Conservation (phyloP, 1,284 basidiomycete species). For the Afroboletus lepidellus region DNA sequence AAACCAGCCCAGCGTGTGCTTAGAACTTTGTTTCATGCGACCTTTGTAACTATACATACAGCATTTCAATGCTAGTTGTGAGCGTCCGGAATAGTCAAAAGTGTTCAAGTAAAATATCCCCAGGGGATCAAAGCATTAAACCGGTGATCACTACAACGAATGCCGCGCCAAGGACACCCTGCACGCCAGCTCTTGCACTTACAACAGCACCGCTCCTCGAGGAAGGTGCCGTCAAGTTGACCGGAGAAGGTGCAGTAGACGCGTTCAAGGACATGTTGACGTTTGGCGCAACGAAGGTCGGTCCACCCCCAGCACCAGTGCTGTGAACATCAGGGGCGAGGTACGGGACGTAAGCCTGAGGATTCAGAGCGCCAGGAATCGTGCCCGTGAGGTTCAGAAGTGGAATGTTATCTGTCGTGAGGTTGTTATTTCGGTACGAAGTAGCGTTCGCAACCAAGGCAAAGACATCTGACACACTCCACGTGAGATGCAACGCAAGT, state of each 20-base stretch:
- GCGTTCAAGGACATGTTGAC: conserved; percentile 38
- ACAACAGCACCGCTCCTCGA: conserved; percentile 2
- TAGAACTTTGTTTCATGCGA: too few relatives aligned
- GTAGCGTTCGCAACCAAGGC: conserved; percentile 42
- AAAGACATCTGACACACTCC: conserved; percentile 44
- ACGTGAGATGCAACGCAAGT: background rate
- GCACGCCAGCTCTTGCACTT: conserved; percentile 2
- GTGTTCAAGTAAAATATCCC: background rate
- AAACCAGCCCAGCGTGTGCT: too few relatives aligned
- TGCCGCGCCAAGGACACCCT: conserved; percentile 13
- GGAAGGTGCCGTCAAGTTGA: conserved; percentile 39
- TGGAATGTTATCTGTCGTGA: conserved; percentile 28
- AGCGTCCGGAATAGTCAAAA: background rate
- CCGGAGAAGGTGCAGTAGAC: conserved; percentile 36
- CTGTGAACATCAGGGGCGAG: conserved; percentile 37
- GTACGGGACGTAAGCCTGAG: conserved; percentile 40
- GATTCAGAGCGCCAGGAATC: conserved; percentile 36
- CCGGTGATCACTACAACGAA: conserved; percentile 5
- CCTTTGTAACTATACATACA: too few relatives aligned
- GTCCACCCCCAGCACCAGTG: conserved; percentile 40
- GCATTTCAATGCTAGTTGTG: background rate
- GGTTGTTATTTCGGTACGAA: conserved; percentile 36
- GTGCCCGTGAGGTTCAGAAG: conserved; percentile 33
- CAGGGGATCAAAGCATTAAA: conserved; percentile 13
- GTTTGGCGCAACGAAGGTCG: conserved; percentile 38